Evolutionary conservation across 192 early-diverging fungal species (phyloP).

Genomic region (Backusella parvicylindrica): DNA sequence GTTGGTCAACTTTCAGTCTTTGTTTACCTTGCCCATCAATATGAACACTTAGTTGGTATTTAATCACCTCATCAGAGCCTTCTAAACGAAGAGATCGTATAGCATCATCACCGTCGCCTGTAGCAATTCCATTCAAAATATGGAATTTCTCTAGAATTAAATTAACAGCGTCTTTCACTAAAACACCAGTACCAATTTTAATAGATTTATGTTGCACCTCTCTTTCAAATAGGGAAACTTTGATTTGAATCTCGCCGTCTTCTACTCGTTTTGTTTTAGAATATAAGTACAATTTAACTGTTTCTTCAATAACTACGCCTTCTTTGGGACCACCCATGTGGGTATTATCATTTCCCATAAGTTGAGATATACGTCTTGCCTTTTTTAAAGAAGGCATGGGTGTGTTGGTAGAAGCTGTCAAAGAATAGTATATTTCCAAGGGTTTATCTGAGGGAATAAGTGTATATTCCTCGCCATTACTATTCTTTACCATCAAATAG

Average conservation of each 20-base stretch:
- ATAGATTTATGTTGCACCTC: slow-evolving; percentile 10
- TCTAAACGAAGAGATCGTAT: slow-evolving; percentile 5
- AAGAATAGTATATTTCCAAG: slow-evolving; percentile 47
- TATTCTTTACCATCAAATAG: slow-evolving; percentile 43
- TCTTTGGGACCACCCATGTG: slow-evolving; percentile 30
- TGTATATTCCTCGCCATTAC: slow-evolving; percentile 47
- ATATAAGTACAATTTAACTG: slow-evolving; percentile 22
- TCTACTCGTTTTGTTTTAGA: slow-evolving; percentile 14
- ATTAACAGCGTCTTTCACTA: slow-evolving; percentile 39
- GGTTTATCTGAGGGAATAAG: slow-evolving; percentile 50
- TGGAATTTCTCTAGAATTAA: slow-evolving; percentile 43
- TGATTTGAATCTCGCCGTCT: slow-evolving; percentile 24
- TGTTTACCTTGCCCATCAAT: slow-evolving; percentile 19
- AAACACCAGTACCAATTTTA: slow-evolving; percentile 25
- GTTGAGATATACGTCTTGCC: slow-evolving; percentile 39
- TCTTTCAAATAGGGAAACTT: slow-evolving; percentile 2
- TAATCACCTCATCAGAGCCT: slow-evolving; percentile 13
- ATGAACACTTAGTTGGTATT: slow-evolving; percentile 17
- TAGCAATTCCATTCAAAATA: slow-evolving; percentile 37
- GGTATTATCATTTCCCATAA: slow-evolving; percentile 22
- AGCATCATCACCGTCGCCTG: slow-evolving; percentile 23
- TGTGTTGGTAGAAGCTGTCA: slow-evolving; percentile 44
- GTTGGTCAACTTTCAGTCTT: background rate
- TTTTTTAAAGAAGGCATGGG: slow-evolving; percentile 45
- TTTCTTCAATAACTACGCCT: background rate